phyloP scores from a whole-genome alignment of 2,329 filamentous ascomycete species.

The Pseudogymnoascus sp. region DNA sequence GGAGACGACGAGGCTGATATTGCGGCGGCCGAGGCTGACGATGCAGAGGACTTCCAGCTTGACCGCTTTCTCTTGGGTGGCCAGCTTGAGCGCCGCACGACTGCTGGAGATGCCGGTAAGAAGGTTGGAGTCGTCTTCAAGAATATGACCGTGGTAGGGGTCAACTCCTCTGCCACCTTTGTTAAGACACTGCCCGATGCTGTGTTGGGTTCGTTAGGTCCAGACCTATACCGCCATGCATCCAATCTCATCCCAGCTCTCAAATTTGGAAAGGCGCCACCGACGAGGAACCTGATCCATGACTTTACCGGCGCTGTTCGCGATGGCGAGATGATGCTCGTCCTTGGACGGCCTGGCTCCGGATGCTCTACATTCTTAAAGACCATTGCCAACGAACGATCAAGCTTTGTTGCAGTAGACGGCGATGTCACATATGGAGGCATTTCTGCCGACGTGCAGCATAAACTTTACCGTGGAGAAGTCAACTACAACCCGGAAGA shows the following conservation, averaged over 20 bases:
- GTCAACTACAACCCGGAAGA: slow-evolving; percentile 74
- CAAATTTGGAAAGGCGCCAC: slow-evolving; percentile 16
- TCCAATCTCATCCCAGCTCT: slow-evolving; percentile 21
- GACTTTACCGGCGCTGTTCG: slow-evolving; percentile 60
- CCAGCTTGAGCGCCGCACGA: slow-evolving; percentile 62
- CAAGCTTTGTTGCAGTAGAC: slow-evolving; percentile 54
- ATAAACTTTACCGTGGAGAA: slow-evolving; percentile 62
- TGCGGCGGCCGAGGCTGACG: slow-evolving; percentile 24
- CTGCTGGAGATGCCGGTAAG: slow-evolving; percentile 58
- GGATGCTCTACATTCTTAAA: slow-evolving; percentile 74
- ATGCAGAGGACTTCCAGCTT: slow-evolving; percentile 57
- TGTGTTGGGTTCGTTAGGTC: slow-evolving; percentile 69
- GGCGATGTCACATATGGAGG: slow-evolving; percentile 67
- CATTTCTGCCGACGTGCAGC: slow-evolving; percentile 58
- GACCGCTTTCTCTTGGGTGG: slow-evolving; percentile 64
- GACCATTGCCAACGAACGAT: slow-evolving; percentile 61
- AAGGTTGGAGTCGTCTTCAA: slow-evolving; percentile 72
- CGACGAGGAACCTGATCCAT: slow-evolving; percentile 42
- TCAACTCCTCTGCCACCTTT: slow-evolving; percentile 57
- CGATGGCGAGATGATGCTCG: slow-evolving; percentile 64
- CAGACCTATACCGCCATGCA: slow-evolving; percentile 63
- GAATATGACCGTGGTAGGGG: slow-evolving; percentile 65
- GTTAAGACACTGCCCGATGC: slow-evolving; percentile 67
- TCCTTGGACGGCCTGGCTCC: slow-evolving; percentile 63
- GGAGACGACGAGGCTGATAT: neutral